These are phyloP conservation scores for Hemisphaericaspora lyxosophila DNA, from an alignment of 1,139 yeast species.

Conservation along the genomic window DNA sequence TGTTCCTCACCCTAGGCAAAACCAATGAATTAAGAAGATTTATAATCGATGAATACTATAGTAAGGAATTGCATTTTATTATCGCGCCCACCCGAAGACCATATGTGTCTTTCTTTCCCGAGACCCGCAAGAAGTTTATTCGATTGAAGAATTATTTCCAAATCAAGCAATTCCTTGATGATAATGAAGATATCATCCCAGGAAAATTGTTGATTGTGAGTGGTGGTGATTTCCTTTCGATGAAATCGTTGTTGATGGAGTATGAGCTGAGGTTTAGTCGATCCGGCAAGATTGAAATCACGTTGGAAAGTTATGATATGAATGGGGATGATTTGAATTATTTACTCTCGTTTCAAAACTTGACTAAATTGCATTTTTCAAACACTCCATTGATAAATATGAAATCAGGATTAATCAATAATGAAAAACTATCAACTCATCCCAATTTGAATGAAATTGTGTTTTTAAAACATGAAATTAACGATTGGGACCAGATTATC, in stretches of 20 bases:
- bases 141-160: conserved; percentile 31
- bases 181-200: conserved; percentile 31
- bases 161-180: conserved; percentile 31
- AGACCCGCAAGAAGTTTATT: conserved; percentile 17
- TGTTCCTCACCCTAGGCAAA: conserved; percentile 17
- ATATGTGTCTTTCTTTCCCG: conserved; percentile 20
- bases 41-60: conserved; percentile 27
- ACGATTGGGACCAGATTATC: conserved; percentile 27
- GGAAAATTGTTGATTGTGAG: conserved; percentile 26
- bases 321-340: conserved; percentile 21
- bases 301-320: conserved; percentile 29
- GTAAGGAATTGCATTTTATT: conserved; percentile 34
- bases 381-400: conserved; percentile 21
- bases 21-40: conserved; percentile 17
- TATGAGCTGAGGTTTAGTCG: conserved; percentile 19
- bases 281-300: conserved; percentile 22
- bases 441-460: conserved; percentile 24
- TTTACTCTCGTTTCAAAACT: conserved; percentile 25
- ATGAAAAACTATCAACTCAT: conserved; percentile 13
- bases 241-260: conserved; percentile 24
- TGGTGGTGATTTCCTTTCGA: conserved; percentile 34
- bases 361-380: conserved; percentile 32
- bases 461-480: conserved; percentile 33
- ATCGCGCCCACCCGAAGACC: conserved; percentile 33
- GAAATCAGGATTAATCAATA: conserved; percentile 7